phyloP scores from a whole-genome alignment of 352 stramenopile genomes.

The Phytophthora nicotianae region DNA sequence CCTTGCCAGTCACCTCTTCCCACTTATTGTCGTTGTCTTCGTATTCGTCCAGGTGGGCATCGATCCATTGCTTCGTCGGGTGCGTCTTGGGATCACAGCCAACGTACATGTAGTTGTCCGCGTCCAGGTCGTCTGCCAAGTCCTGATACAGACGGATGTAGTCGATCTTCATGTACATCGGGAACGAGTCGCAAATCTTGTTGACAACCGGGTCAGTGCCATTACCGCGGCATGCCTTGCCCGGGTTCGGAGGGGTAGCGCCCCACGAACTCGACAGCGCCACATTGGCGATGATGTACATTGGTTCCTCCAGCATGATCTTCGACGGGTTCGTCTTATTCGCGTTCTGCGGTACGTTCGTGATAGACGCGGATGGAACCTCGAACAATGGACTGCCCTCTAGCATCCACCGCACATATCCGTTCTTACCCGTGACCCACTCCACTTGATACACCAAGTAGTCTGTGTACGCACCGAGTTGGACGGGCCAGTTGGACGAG shows the following conservation, averaged over 20 bases:
- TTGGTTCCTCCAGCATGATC: conserved; percentile 92
- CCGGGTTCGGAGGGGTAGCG: conserved; percentile 27
- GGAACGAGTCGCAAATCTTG: conserved; percentile 59
- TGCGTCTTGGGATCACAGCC: conserved; percentile 57
- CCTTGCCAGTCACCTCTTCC: conserved; percentile 46
- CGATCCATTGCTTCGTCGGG: conserved; percentile 65
- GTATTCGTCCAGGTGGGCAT: conserved; percentile 61
- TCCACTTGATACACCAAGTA: conserved; percentile 42
- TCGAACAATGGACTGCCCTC: conserved; percentile 86
- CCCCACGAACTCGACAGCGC: conserved; percentile 88
- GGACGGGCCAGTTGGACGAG: conserved; percentile 81
- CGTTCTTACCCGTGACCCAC: conserved; percentile 42
- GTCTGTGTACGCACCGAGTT: conserved; percentile 64
- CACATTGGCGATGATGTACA: conserved; percentile 94
- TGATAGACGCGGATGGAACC: conserved; percentile 59
- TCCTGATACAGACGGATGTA: conserved; percentile 71
- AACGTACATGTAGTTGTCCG: conserved; percentile 56
- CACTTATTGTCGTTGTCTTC: conserved; percentile 53
- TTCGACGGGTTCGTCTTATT: conserved; percentile 41
- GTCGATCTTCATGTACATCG: conserved; percentile 68
- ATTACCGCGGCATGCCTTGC: conserved; percentile 29
- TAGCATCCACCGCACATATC: conserved; percentile 62
- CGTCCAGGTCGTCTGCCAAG: conserved; percentile 37
- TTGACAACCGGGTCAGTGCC: conserved; percentile 39
- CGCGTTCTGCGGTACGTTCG: conserved; percentile 43